phyloP scores from a whole-genome alignment of 257 asterid genomes.

The Buddleja alternifolia region DNA sequence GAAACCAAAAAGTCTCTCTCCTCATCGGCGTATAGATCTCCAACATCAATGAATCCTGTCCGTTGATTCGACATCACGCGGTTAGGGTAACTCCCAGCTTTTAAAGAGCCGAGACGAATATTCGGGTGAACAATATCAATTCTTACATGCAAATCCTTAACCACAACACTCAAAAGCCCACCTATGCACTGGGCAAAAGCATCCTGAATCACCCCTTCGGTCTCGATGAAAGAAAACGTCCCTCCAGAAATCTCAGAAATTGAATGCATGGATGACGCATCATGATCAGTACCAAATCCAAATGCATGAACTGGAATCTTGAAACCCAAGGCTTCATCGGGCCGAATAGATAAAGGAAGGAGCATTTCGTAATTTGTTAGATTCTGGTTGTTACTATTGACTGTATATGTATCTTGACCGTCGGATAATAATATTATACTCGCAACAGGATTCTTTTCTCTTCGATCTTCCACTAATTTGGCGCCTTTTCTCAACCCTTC shows the following conservation, averaged over 20 bases:
- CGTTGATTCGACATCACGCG: constrained; percentile 51
- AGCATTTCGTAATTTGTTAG: constrained; percentile 63
- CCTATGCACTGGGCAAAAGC: constrained; percentile 99
- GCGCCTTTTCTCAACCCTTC: constrained; percentile 96
- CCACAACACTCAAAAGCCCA: constrained; percentile 91
- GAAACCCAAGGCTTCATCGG: constrained; percentile 51
- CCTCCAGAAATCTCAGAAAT: constrained; percentile 96
- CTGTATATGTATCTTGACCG: constrained; percentile 94
- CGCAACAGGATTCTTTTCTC: constrained; percentile 77
- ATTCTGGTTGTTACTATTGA: constrained; percentile 47
- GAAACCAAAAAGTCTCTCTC: constrained; percentile 85
- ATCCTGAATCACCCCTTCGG: constrained; percentile 93
- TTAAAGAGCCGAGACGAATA: constrained; percentile 56
- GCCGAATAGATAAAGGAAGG: constrained; percentile 72
- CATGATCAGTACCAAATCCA: constrained; percentile 92
- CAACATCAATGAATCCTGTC: constrained; percentile 72
- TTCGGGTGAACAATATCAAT: constrained; percentile 63
- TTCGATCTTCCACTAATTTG: constrained; percentile 85
- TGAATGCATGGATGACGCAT: constrained; percentile 89
- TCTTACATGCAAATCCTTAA: constrained; percentile 65
- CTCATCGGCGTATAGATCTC: constrained; percentile 93
- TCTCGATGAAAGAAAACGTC: constrained; percentile 93
- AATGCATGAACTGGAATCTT: constrained; percentile 90
- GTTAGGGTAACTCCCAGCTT: constrained; percentile 78
- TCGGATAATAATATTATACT: constrained; percentile 90